Percentiles rank a stretch among this genome's conserved stretches.
phyloP scores from a whole-genome alignment of 441 rosid genomes.

The Sinapis alba region DNA sequence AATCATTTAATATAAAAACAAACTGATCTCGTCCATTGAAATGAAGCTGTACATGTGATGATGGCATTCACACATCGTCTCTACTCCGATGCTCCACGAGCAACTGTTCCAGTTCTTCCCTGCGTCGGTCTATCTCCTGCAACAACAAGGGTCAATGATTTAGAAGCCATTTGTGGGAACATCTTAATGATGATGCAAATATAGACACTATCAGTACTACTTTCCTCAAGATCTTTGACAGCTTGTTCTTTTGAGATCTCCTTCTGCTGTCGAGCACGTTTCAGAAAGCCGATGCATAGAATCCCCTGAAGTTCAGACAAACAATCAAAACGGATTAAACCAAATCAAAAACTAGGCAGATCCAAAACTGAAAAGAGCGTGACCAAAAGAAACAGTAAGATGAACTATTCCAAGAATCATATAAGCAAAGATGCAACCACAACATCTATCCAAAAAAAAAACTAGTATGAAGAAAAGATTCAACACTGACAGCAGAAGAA shows the following conservation, averaged over 20 bases:
- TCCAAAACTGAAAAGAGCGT: not conserved
- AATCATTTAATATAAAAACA: constrained; percentile 15
- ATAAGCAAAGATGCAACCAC: not conserved
- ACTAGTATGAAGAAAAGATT: not conserved
- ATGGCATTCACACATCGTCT: constrained; percentile 29
- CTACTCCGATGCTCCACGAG: constrained; percentile 36
- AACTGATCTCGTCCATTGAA: not conserved
- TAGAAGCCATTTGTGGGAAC: not conserved
- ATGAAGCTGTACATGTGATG: constrained; percentile 21
- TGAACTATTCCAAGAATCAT: not conserved
- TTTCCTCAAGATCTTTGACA: constrained; percentile 77
- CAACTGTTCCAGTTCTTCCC: constrained; percentile 74
- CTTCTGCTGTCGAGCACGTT: constrained; percentile 70
- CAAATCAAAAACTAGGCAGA: not conserved
- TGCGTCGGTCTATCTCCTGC: constrained; percentile 67
- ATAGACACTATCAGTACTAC: constrained; percentile 24
- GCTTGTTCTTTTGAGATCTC: constrained; percentile 81
- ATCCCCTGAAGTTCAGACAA: constrained; percentile 52
- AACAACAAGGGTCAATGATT: constrained; percentile 8
- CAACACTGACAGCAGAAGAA: not conserved
- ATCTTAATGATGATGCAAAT: constrained; percentile 1
- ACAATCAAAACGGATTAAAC: not conserved
- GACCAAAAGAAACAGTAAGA: not conserved
- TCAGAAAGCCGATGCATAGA: constrained; percentile 78
- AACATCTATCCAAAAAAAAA: not conserved